These are phyloP conservation scores for Huiozyma sinensis DNA, from an alignment of 805 yeast genomes.

Conservation along the genomic window DNA sequence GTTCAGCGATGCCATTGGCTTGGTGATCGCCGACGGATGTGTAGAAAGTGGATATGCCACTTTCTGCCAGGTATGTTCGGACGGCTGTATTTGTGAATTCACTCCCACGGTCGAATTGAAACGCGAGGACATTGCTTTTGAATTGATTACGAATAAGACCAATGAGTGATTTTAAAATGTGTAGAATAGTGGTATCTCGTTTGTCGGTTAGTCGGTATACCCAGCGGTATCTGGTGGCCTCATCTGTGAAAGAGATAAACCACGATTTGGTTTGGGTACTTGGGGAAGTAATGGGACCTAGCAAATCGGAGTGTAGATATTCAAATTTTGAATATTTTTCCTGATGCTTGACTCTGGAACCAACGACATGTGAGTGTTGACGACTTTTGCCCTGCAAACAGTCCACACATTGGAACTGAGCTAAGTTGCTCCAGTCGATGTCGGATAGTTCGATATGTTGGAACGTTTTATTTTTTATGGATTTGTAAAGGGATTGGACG, in stretches of 20 bases:
- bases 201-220: slow-evolving; percentile 2
- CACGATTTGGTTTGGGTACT: not conserved
- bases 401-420: slow-evolving; percentile 61
- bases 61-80: not conserved
- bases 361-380: slow-evolving; percentile 47
- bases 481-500: not conserved
- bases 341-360: slow-evolving; percentile 46
- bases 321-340: slow-evolving; percentile 3
- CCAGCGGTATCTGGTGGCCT: slow-evolving; percentile 6
- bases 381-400: slow-evolving; percentile 59
- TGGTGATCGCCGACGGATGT: slow-evolving; percentile 6
- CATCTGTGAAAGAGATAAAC: slow-evolving; percentile 8
- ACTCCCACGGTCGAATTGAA: slow-evolving; percentile 6
- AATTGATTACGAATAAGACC: slow-evolving; percentile 1
- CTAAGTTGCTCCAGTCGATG: slow-evolving; percentile 12
- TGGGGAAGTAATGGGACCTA: slow-evolving; percentile 3
- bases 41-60: slow-evolving; percentile 1
- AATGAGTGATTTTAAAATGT: slow-evolving; percentile 1
- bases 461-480: not conserved
- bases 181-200: slow-evolving; percentile 1
- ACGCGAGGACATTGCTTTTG: not conserved
- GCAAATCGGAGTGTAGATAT: slow-evolving; percentile 5
- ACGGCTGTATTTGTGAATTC: slow-evolving; percentile 5
- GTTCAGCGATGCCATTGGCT: slow-evolving; percentile 8
- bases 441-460: not conserved